Evolutionary conservation across 805 yeast genomes (phyloP).

Genomic region (Candida khao-thaluensis): DNA sequence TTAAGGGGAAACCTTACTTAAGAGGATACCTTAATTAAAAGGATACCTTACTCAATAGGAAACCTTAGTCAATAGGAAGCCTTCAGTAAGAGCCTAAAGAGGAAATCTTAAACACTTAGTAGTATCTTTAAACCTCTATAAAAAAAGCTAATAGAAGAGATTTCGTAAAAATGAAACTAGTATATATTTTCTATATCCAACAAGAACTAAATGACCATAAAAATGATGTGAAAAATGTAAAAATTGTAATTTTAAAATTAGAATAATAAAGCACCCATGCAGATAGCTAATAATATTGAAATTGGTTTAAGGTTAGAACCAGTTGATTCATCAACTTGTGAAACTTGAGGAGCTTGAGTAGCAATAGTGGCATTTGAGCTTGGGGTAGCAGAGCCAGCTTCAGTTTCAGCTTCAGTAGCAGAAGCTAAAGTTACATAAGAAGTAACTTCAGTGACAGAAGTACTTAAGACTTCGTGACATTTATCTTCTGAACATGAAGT

Average conservation of each 20-base stretch:
- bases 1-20: too few species aligned
- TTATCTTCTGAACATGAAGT: constrained; percentile 30
- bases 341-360: constrained; percentile 5
- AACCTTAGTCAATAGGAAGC: too few species aligned
- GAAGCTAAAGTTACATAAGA: constrained; percentile 36
- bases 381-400: constrained; percentile 7
- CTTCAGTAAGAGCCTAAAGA: too few species aligned
- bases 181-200: constrained; percentile 2
- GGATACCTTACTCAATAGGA: too few species aligned
- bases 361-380: constrained; percentile 1
- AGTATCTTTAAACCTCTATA: too few species aligned
- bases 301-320: constrained; percentile 9
- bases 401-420: constrained; percentile 25
- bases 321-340: constrained; percentile 1
- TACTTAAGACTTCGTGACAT: constrained; percentile 20
- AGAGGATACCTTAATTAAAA: too few species aligned
- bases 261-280: constrained; percentile 7
- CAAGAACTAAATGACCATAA: too few species aligned
- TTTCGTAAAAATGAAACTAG: not conserved
- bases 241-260: constrained; percentile 1
- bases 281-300: constrained; percentile 5
- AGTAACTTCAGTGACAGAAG: constrained; percentile 26
- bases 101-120: too few species aligned
- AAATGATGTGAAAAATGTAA: too few species aligned
- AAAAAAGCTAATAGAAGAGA: too few species aligned